These are phyloP conservation scores for Apiospora rasikravindrae DNA, from an alignment of 2,329 filamentous ascomycete species.

Conservation along the genomic window DNA sequence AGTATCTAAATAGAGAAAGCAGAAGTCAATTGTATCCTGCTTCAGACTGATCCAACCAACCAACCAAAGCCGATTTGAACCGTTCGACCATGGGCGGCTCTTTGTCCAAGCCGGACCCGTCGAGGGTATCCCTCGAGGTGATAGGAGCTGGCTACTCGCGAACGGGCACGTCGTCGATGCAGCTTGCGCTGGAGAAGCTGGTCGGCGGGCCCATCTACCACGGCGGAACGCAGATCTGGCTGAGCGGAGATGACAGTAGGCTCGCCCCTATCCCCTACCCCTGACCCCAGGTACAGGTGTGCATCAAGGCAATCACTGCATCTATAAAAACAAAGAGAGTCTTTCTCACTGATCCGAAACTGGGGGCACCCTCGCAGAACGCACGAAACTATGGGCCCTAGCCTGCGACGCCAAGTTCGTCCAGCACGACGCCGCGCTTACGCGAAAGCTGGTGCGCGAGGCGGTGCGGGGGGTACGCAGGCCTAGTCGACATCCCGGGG, in stretches of 20 bases:
- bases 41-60: too few species aligned
- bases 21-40: background rate
- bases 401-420: slow-evolving; percentile 19
- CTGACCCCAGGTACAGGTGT: too few species aligned
- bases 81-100: slow-evolving; percentile 19
- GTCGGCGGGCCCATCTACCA: slow-evolving; percentile 23
- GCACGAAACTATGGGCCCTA: slow-evolving; percentile 1
- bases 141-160: slow-evolving; percentile 25
- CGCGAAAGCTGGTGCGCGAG: slow-evolving; percentile 16
- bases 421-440: background rate
- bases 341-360: background rate
- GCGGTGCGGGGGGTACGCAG: slow-evolving; percentile 16
- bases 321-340: background rate
- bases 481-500: slow-evolving; percentile 19
- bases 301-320: too few species aligned
- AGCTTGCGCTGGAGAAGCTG: slow-evolving; percentile 23
- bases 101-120: slow-evolving; percentile 20
- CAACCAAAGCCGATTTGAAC: background rate
- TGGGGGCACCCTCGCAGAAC: background rate
- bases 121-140: slow-evolving; percentile 22
- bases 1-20: background rate
- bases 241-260: slow-evolving; percentile 10
- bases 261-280: background rate
- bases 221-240: slow-evolving; percentile 23
- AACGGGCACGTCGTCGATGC: slow-evolving; percentile 25